Percentiles rank a stretch among this genome's conserved stretches.
phyloP scores from a whole-genome alignment of 345 rosid species.

The Pelargonium nanum region DNA sequence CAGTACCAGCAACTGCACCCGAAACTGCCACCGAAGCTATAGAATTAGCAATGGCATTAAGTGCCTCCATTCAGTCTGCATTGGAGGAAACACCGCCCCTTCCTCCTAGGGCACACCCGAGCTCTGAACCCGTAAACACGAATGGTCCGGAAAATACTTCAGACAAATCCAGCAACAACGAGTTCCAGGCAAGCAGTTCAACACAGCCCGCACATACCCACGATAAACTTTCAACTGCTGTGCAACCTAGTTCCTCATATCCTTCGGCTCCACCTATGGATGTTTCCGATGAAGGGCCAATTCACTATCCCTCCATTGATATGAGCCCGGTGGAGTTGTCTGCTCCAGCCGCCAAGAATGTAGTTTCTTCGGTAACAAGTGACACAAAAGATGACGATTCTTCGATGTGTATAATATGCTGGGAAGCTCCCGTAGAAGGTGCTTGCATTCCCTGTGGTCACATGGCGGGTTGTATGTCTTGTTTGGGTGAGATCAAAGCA shows the following conservation, averaged over 20 bases:
- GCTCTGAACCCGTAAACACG: too few relatives aligned
- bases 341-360: constrained; percentile 19
- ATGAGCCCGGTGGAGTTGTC: constrained; percentile 38
- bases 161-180: too few relatives aligned
- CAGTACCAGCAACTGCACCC: constrained; percentile 65
- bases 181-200: too few relatives aligned
- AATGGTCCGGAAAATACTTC: too few relatives aligned
- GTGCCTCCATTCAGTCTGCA: constrained; percentile 63
- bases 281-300: constrained; percentile 48
- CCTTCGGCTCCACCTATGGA: constrained; percentile 66
- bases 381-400: constrained; percentile 31
- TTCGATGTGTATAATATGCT: constrained; percentile 61
- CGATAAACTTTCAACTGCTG: too few relatives aligned
- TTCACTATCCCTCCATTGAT: constrained; percentile 79
- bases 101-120: constrained; percentile 21
- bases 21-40: constrained; percentile 40
- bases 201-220: too few relatives aligned
- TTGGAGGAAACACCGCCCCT: constrained; percentile 26
- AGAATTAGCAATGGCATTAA: constrained; percentile 65
- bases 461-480: constrained; percentile 92
- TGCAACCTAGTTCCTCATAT: too few relatives aligned
- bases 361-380: constrained; percentile 10
- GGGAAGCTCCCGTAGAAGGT: constrained; percentile 89
- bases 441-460: constrained; percentile 99
- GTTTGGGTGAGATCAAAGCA: constrained; percentile 68